These are phyloP conservation scores for Vanrija sp. DNA, from an alignment of 1,284 basidiomycete genomes.

Conservation along the genomic window DNA sequence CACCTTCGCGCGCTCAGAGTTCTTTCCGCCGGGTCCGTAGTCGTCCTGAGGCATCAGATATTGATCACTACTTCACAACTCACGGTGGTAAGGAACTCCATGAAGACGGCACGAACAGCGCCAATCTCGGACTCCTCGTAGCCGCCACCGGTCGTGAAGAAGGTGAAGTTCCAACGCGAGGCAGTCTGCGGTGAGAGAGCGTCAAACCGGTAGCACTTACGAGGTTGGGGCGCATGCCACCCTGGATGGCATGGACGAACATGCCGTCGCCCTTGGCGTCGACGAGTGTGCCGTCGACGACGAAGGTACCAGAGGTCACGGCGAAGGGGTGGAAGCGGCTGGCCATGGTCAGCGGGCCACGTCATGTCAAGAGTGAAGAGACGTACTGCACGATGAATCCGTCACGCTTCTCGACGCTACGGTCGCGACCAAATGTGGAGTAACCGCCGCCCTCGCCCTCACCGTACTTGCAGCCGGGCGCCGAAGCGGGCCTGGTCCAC, in stretches of 20 bases:
- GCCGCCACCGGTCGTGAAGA: conserved; percentile 62
- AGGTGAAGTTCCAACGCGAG: conserved; percentile 89
- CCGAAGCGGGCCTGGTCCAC: conserved; percentile 63
- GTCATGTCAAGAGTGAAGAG: neutral
- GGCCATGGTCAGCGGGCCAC: neutral
- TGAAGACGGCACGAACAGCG: conserved; percentile 81
- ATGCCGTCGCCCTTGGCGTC: conserved; percentile 74
- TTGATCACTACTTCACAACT: conserved; percentile 8
- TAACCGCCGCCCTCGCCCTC: conserved; percentile 80
- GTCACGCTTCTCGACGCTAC: conserved; percentile 57
- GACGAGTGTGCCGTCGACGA: conserved; percentile 65
- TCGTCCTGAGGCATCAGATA: conserved; percentile 47
- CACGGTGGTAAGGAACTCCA: conserved; percentile 87
- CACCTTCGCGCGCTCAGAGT: conserved; percentile 73
- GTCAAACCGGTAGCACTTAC: conserved; percentile 34
- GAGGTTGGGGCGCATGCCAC: conserved; percentile 86
- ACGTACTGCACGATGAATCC: conserved; percentile 76
- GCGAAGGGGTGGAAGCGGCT: conserved; percentile 81
- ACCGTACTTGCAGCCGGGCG: conserved; percentile 88
- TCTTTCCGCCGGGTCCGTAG: conserved; percentile 68
- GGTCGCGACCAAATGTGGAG: conserved; percentile 80
- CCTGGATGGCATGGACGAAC: conserved; percentile 96
- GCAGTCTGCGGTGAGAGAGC: conserved; percentile 56
- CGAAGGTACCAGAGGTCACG: conserved; percentile 64
- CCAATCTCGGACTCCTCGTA: conserved; percentile 58